These are phyloP conservation scores for Clitopilus hobsonii DNA, from an alignment of 768 basidiomycete genomes.

Conservation along the genomic window DNA sequence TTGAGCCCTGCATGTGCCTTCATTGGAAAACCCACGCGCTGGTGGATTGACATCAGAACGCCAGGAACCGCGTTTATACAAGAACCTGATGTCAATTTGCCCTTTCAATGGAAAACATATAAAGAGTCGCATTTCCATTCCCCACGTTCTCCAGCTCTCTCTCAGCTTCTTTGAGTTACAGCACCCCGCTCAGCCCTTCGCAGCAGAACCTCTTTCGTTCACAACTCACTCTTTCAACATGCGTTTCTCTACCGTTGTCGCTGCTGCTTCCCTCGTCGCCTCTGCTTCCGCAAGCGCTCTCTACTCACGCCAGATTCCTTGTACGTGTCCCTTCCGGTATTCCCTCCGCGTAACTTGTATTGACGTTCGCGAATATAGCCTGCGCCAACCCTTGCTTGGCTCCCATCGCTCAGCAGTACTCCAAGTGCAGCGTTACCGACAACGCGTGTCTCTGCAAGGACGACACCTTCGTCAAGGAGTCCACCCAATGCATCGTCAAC, in stretches of 20 bases:
- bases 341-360: neutral
- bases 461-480: slow-evolving; percentile 36
- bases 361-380: slow-evolving; percentile 24
- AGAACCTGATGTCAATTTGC: neutral
- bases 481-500: slow-evolving; percentile 42
- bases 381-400: slow-evolving; percentile 50
- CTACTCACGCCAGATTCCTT: slow-evolving; percentile 32
- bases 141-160: neutral
- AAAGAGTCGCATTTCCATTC: neutral
- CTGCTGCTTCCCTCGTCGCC: slow-evolving; percentile 35
- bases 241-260: slow-evolving; percentile 44
- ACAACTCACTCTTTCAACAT: slow-evolving; percentile 26
- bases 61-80: neutral
- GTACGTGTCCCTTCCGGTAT: slow-evolving; percentile 19
- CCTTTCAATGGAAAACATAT: neutral
- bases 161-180: neutral
- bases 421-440: slow-evolving; percentile 44
- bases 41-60: neutral
- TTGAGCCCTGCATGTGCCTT: neutral
- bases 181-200: slow-evolving; percentile 13
- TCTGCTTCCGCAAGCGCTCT: slow-evolving; percentile 30
- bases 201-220: slow-evolving; percentile 17
- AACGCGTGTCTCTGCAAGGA: slow-evolving; percentile 54
- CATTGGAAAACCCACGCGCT: neutral
- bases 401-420: slow-evolving; percentile 30